A percentile compares a stretch with the other conserved stretches of the same genome.
phyloP scores from a whole-genome alignment of 257 asterid genomes.

The Solanum gandarillasii region DNA sequence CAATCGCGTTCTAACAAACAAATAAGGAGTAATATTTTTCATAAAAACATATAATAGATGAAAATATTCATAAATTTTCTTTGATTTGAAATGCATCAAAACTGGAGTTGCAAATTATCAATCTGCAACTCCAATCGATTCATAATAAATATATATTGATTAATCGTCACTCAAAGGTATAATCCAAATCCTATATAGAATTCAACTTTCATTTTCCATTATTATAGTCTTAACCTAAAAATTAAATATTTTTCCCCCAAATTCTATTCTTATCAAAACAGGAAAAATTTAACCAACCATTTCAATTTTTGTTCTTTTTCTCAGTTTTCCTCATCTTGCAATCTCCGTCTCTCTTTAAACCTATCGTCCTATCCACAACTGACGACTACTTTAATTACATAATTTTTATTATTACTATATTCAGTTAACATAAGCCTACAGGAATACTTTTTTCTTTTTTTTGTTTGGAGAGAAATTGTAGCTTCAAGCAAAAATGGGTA shows the following conservation, averaged over 20 bases:
- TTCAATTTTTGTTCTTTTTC: background rate
- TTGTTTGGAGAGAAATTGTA: background rate
- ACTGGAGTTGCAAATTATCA: background rate
- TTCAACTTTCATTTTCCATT: background rate
- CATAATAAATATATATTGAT: background rate
- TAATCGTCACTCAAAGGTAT: background rate
- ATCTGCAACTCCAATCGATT: background rate
- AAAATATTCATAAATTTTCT: background rate
- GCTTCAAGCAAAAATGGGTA: slow-evolving; percentile 39
- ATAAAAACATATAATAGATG: too few species aligned
- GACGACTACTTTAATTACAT: background rate
- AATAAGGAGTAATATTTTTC: background rate
- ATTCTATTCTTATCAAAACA: background rate
- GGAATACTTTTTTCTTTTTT: background rate
- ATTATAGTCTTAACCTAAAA: background rate
- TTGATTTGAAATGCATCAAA: background rate
- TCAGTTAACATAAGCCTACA: background rate
- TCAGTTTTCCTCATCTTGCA: background rate
- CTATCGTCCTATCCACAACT: slow-evolving; percentile 2
- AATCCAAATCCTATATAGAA: background rate
- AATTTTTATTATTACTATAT: background rate
- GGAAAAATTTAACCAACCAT: background rate
- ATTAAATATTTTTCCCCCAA: background rate
- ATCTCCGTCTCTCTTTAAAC: background rate
- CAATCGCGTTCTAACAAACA: background rate